Conservation (phyloP, 2,329 filamentous ascomycete species). For the Colletotrichum lupini region DNA sequence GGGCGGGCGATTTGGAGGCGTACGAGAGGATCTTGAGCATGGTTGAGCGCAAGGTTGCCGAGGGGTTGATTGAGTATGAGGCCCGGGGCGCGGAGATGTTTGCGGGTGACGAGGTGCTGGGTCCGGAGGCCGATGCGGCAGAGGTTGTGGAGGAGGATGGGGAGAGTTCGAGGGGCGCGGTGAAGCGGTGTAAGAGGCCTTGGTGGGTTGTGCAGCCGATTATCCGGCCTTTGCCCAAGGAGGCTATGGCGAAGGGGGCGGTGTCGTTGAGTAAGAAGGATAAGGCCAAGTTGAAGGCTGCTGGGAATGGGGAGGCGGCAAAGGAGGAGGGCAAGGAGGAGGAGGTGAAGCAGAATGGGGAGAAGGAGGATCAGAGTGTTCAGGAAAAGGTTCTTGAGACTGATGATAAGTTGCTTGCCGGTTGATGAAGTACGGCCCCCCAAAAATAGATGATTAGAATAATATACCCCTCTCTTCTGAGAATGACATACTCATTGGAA, state of each 20-base stretch:
- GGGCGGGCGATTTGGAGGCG: conserved; percentile 76
- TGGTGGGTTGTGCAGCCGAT: conserved; percentile 94
- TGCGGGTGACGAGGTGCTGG: conserved; percentile 49
- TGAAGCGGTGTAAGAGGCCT: conserved; percentile 80
- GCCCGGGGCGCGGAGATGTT: conserved; percentile 61
- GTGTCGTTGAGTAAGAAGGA: conserved; percentile 80
- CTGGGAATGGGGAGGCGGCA: background rate
- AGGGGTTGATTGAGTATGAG: conserved; percentile 77
- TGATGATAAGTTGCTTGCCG: conserved; percentile 36
- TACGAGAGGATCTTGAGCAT: conserved; percentile 82
- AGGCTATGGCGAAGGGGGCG: conserved; percentile 85
- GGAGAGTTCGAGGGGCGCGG: conserved; percentile 73
- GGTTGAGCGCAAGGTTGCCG: conserved; percentile 79
- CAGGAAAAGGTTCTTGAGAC: conserved; percentile 33
- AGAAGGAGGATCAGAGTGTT: conserved; percentile 13
- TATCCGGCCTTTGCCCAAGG: conserved; percentile 85
- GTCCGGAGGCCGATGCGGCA: conserved; percentile 37
- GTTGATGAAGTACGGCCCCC: background rate
- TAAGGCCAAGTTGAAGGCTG: conserved; percentile 51
- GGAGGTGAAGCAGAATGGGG: background rate
- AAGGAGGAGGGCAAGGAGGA: background rate
- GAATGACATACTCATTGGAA: background rate
- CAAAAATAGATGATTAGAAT: background rate
- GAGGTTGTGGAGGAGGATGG: conserved; percentile 51
- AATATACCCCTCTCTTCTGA: conserved; percentile 15